Evolutionary conservation across 2,329 filamentous ascomycete species (phyloP), one percentile per base, ranked within the genome.

Genomic region (Hypoxylon rubiginosum): DNA sequence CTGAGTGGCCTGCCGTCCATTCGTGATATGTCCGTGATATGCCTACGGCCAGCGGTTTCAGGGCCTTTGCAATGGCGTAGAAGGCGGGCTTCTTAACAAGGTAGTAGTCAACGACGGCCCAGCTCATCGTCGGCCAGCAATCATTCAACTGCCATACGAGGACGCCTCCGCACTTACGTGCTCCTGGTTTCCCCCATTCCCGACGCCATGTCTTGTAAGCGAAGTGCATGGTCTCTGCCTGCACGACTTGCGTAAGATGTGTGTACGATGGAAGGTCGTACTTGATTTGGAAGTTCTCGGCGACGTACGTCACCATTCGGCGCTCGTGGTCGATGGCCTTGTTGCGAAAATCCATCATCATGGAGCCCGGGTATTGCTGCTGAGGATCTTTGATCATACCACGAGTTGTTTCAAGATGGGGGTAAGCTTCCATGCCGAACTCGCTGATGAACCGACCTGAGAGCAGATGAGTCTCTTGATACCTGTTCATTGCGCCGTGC

Each of bases 381-480:
- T 80, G 77, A 19, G 79, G 76, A 8, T 80, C 71, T 1, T 84
- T 87, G 69, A 93, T 85, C 75, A 90, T 93, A 34, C 84, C 79
- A 48, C 88, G 85, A 66, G 93, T 90, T 0, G 92, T 94, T 54
- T 88, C 83, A 68, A 93, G 84, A 74, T 91, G 87, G 0, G 93
- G 93, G 75, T 93, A 93, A 0, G 90, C 90, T 75, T 93, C 88
- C 91, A 94, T 94, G 62, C 92, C 92, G 71, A 94, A 95, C 73
- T 95, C 92, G 71, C 90, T 92, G 68, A 93, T 90, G 80, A 95
- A 95, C 2, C 92, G 87, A 13, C 92, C 92, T 15, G 88, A 86
- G 2, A 94, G 83, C 19, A 85, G 86, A 68, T 90, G 86, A 55
- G 90, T 92, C 67, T 92, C 89, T 74, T 95, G 92, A 73, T 94